Evolutionary conservation across 1,139 yeast species (phyloP), one percentile per base, ranked within the genome.

Genomic region (Kodamaea sp.): DNA sequence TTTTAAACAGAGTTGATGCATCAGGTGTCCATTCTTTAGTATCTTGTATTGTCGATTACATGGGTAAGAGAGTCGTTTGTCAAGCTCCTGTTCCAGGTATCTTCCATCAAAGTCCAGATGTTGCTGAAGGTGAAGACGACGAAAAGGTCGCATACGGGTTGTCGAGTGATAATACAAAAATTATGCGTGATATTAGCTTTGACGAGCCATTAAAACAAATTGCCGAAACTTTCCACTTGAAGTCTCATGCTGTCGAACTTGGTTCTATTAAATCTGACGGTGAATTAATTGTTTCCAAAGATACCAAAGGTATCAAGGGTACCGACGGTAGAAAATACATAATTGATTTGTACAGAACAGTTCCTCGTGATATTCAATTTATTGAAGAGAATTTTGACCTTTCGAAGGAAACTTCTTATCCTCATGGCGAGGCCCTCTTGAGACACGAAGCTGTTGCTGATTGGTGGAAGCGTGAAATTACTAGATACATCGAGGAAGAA

Each of bases 21-120:
- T 67, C 66, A 11, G 88, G 84, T 32, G 68, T 89, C 37, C 78
- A 79, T 53, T 81, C 84, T 40, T 70, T 90, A 45, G 79, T 87
- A 49, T 86, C 97, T 6, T 75, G 90, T 34, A 75, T 90, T 44
- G 88, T 92, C 41, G 97, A 92, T 61, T 90, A 78, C 63, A 79
- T 85, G 60, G 98, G 98, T 45, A 83, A 79, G 53, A 78, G 97
- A 60, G 70, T 90, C 31, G 75, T 90, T 32, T 89, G 95, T 58
- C 98, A 92, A 67, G 87, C 96, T 10, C 96, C 97, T 22, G 95
- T 92, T 36, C 98, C 98, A n/a, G 98, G 98, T 45, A 79, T 90
- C 45, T 84, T 90, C 64, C 73, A 77, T 41, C 75, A 75, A 40
- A 55, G 63, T 12, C 50, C 50, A 7, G 62, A 56, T 10, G 45